A percentile compares a stretch with the other conserved stretches of the same genome.
Evolutionary conservation across 768 basidiomycete genomes (phyloP).

Genomic region (Amanita rubescens): DNA sequence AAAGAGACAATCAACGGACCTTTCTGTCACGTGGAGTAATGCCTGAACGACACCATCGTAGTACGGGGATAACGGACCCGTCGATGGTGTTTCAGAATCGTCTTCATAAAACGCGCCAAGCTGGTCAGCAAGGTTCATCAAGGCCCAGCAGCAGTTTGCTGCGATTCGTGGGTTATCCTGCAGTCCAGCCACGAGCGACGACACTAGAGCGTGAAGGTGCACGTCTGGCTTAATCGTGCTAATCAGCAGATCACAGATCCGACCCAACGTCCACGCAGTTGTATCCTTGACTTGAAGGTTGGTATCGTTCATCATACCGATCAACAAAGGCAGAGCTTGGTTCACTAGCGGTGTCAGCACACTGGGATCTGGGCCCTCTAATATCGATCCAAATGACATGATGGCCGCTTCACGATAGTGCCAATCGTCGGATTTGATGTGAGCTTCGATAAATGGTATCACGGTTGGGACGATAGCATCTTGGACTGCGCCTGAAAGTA

Average conservation of each 20-base stretch:
- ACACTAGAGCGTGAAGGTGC: slow-evolving; percentile 77
- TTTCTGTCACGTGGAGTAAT: slow-evolving; percentile 81
- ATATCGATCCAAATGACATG: slow-evolving; percentile 97
- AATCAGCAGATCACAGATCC: slow-evolving; percentile 88
- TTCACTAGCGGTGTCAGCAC: slow-evolving; percentile 87
- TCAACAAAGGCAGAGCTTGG: slow-evolving; percentile 89
- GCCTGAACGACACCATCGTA: slow-evolving; percentile 83
- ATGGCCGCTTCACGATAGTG: slow-evolving; percentile 93
- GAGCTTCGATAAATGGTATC: slow-evolving; percentile 95
- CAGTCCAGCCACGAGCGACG: slow-evolving; percentile 76
- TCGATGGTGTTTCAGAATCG: slow-evolving; percentile 44
- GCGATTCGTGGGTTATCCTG: slow-evolving; percentile 79
- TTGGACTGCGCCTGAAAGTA: slow-evolving; percentile 84
- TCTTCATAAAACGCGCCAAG: slow-evolving; percentile 62
- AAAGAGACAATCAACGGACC: slow-evolving; percentile 35
- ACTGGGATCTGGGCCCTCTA: slow-evolving; percentile 89
- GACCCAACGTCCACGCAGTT: slow-evolving; percentile 94
- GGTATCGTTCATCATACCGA: slow-evolving; percentile 89
- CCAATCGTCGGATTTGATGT: slow-evolving; percentile 93
- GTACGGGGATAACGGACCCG: slow-evolving; percentile 76
- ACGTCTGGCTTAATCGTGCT: slow-evolving; percentile 82
- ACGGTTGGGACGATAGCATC: slow-evolving; percentile 88
- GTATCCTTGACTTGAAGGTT: slow-evolving; percentile 91
- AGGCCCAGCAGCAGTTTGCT: slow-evolving; percentile 91
- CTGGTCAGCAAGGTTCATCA: slow-evolving; percentile 94